phyloP scores from a whole-genome alignment of 257 asterid genomes.

The Capsicum chinense region DNA sequence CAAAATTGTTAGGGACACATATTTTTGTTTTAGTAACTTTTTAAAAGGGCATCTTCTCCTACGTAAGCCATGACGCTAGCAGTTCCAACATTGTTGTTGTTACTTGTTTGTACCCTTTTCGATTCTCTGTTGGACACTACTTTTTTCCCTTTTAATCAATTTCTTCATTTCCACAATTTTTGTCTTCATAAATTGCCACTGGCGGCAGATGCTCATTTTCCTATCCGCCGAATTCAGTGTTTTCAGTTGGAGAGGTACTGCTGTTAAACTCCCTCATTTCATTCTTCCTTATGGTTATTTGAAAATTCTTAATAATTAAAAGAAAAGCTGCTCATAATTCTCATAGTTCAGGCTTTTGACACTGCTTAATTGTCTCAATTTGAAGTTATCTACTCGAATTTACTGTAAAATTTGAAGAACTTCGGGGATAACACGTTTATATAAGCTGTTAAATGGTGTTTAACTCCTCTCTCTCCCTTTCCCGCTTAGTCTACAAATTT shows the following conservation, averaged over 20 bases:
- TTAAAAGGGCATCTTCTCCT: neutral
- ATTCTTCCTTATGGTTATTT: neutral
- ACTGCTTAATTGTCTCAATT: neutral
- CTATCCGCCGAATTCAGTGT: neutral
- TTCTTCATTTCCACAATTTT: neutral
- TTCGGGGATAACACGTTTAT: neutral
- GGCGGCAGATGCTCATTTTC: slow-evolving; percentile 14
- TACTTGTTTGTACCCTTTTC: neutral
- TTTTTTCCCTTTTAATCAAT: neutral
- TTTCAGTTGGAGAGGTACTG: slow-evolving; percentile 14
- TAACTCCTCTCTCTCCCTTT: neutral
- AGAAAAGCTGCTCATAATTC: too few relatives aligned
- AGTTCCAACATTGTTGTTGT: neutral
- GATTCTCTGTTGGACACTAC: neutral
- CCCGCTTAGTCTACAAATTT: neutral
- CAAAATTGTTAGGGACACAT: neutral
- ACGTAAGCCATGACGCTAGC: slow-evolving; percentile 29
- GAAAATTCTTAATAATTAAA: neutral
- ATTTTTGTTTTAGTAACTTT: neutral
- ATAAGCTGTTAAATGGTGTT: slow-evolving; percentile 1
- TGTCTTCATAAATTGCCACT: neutral
- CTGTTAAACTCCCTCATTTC: neutral
- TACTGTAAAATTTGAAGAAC: neutral
- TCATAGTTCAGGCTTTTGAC: neutral
- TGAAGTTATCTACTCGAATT: neutral